Conservation (phyloP, 2,329 filamentous ascomycete species). For the Colletotrichum somersetense region DNA sequence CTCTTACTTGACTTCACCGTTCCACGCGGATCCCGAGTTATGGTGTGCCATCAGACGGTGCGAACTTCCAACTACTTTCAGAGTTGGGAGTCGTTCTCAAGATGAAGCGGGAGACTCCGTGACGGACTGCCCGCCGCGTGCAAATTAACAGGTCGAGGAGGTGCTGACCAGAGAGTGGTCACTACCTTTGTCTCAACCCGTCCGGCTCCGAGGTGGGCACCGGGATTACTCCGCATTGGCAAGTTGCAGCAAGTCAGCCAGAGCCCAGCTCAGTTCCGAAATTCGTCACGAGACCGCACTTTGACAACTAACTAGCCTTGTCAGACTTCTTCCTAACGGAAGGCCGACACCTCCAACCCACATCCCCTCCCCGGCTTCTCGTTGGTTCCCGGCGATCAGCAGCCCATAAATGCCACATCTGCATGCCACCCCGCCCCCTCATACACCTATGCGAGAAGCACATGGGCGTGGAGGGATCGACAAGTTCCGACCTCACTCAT, state of each 20-base stretch:
- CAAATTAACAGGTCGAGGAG: neutral
- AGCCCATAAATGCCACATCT: slow-evolving; percentile 7
- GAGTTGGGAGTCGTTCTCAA: neutral
- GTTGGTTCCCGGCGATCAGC: slow-evolving; percentile 15
- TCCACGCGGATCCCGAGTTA: neutral
- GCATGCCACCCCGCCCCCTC: neutral
- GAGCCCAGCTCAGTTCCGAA: neutral
- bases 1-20: neutral
- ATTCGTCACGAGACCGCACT: slow-evolving; percentile 17
- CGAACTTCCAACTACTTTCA: neutral
- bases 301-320: slow-evolving; percentile 14
- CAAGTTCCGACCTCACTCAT: neutral
- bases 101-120: neutral
- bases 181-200: neutral
- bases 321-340: neutral
- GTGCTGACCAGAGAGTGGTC: neutral
- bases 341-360: neutral
- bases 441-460: slow-evolving; percentile 7
- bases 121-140: neutral
- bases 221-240: neutral
- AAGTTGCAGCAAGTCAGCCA: neutral
- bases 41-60: neutral
- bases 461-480: slow-evolving; percentile 19
- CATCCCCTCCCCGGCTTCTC: neutral
- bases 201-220: slow-evolving; percentile 1